These are phyloP conservation scores for Geranium incanum DNA, from an alignment of 441 rosid species.

Conservation along the genomic window DNA sequence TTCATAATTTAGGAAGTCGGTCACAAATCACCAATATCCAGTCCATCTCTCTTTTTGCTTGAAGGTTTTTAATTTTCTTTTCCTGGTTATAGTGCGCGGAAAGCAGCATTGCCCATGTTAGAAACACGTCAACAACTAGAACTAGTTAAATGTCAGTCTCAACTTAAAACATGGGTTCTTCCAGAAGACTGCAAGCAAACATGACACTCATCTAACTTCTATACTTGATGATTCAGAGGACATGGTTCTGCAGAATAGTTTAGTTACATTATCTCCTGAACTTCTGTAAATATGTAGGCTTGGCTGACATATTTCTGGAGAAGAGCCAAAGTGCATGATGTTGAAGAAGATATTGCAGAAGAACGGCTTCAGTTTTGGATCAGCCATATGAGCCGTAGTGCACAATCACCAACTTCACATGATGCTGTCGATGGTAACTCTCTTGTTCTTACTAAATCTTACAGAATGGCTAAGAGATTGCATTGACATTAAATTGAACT, in stretches of 20 bases:
- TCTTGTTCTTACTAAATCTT: background rate
- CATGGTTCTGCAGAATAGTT: background rate
- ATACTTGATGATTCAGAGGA: background rate
- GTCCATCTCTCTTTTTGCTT: background rate
- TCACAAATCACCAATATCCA: background rate
- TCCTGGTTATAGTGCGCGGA: background rate
- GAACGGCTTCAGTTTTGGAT: conserved; percentile 81
- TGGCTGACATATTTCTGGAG: conserved; percentile 93
- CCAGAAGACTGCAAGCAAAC: background rate
- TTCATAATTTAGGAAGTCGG: background rate
- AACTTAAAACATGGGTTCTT: background rate
- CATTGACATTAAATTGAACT: background rate
- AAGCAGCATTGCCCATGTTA: background rate
- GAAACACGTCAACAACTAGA: background rate
- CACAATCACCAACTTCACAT: conserved; percentile 55
- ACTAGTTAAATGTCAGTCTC: background rate
- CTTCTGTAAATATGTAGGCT: conserved; percentile 39
- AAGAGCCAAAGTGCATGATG: conserved; percentile 69
- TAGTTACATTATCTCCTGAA: conserved; percentile 4
- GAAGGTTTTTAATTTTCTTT: background rate
- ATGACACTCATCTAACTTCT: background rate
- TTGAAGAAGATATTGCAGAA: conserved; percentile 88
- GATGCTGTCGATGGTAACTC: conserved; percentile 77
- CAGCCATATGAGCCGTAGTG: conserved; percentile 36
- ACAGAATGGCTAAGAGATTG: background rate